Conservation (phyloP, 1,284 basidiomycete species). For the Ustilago tritici region DNA sequence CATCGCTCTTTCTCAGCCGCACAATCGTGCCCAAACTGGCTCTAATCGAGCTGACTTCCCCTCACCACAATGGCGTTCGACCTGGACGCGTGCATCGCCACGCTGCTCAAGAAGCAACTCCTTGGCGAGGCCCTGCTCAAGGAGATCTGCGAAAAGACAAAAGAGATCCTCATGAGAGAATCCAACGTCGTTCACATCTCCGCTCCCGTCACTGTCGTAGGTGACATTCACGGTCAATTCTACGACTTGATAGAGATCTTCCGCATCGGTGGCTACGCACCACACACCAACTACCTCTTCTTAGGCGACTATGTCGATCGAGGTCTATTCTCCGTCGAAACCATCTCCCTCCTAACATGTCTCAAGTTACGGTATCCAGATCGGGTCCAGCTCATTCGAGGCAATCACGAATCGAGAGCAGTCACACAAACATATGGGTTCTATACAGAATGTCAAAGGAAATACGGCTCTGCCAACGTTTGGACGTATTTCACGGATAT, state of each 20-base stretch:
- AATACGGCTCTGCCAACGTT: conserved; percentile 89
- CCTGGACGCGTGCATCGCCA: conserved; percentile 68
- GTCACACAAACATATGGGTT: conserved; percentile 99
- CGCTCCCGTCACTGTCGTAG: conserved; percentile 98
- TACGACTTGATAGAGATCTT: conserved; percentile 99
- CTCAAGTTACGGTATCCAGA: conserved; percentile 97
- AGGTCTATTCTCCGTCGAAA: conserved; percentile 97
- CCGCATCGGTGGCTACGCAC: conserved; percentile 95
- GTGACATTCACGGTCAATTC: conserved; percentile 98
- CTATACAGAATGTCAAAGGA: conserved; percentile 97
- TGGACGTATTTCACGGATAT: conserved; percentile 99
- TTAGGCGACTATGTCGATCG: conserved; percentile 95
- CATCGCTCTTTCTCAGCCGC: background rate
- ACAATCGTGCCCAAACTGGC: background rate
- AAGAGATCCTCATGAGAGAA: conserved; percentile 91
- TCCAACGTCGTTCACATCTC: conserved; percentile 98
- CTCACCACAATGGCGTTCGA: conserved; percentile 64
- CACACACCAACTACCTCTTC: conserved; percentile 91
- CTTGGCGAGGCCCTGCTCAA: conserved; percentile 66
- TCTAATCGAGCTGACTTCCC: background rate
- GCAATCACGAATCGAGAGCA: conserved; percentile 97
- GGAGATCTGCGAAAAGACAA: conserved; percentile 69
- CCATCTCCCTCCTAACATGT: conserved; percentile 95
- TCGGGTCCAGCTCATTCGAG: conserved; percentile 94
- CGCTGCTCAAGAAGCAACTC: conserved; percentile 68